phyloP scores from a whole-genome alignment of 164 flowering plant species.

The Vitis rotundifolia region DNA sequence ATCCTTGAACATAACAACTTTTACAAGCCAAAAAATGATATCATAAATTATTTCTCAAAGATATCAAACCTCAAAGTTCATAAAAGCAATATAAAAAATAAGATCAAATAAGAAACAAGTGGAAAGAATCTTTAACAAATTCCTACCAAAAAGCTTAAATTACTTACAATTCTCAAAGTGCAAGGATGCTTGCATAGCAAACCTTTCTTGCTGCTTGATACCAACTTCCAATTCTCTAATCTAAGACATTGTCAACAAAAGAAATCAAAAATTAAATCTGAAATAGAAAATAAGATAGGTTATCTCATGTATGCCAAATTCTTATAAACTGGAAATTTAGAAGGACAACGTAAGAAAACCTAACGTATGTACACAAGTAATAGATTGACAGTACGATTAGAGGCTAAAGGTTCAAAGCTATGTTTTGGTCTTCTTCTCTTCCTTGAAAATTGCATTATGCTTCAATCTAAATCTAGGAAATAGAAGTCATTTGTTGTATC shows the following conservation, averaged over 20 bases:
- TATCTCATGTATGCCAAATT: background rate
- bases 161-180: conserved; percentile 63
- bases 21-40: background rate
- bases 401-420: background rate
- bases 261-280: background rate
- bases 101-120: background rate
- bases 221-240: conserved; percentile 60
- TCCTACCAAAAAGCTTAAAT: background rate
- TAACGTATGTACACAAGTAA: background rate
- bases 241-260: conserved; percentile 29
- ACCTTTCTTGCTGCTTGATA: conserved; percentile 64
- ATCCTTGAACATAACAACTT: background rate
- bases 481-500: background rate
- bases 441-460: background rate
- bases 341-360: background rate
- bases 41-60: background rate
- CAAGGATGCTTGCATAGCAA: conserved; percentile 59
- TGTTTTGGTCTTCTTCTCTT: background rate
- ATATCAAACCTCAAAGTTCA: background rate
- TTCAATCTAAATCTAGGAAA: background rate
- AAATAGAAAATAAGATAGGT: background rate
- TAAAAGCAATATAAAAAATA: background rate
- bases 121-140: background rate
- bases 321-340: background rate
- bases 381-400: background rate